Evolutionary conservation across 345 rosid genomes (phyloP), one percentile per base, ranked within the genome.

Genomic region (Mangifera indica): DNA sequence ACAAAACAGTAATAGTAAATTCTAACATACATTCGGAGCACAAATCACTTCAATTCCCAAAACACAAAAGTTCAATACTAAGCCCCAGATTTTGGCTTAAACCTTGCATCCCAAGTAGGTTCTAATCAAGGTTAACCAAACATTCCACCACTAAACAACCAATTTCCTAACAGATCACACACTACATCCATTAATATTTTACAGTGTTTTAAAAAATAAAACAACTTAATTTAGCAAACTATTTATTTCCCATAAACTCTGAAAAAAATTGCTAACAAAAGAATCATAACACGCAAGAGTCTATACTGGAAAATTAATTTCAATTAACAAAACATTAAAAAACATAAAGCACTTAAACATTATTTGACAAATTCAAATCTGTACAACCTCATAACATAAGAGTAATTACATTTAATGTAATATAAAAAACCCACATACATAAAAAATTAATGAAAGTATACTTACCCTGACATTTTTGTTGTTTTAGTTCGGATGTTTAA

Each of bases 381-480:
- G 5, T 7, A 37, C 42, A 37, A 37, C 2, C 29, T 25, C 14
- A 25, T 1, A 29, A 29, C 2, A 29, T 3, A 59, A 26, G 21
- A 20, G 32, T 12, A 42, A 18, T 22, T 53, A 11, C 20, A 20
- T 21, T 8, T 32, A 32, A 13, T 8, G 14, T 17, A 18, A 18
- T 7, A 37, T 6, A 37, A 5, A 18, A 66, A 18, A 10, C 45
- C 51, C 18, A 51, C 45, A 17, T 66, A 12, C 7, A 46, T 24
- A 1, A 21, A 10, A 21, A 40, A 20, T 63, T 51, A 63, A 21
- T 1, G 21, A 5, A 32, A 44, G 25, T 6, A 0, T 4, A 49
- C 70, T 52, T 20, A 67, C 70, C 70, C 70, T 32, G 70, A 52
- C 70, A 67, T 67, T 5, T 66, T 52, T 37, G 60, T 67, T 7